Evolutionary conservation across 345 rosid species (phyloP), one percentile per base, ranked within the genome.

Genomic region (Kandelia obovata): DNA sequence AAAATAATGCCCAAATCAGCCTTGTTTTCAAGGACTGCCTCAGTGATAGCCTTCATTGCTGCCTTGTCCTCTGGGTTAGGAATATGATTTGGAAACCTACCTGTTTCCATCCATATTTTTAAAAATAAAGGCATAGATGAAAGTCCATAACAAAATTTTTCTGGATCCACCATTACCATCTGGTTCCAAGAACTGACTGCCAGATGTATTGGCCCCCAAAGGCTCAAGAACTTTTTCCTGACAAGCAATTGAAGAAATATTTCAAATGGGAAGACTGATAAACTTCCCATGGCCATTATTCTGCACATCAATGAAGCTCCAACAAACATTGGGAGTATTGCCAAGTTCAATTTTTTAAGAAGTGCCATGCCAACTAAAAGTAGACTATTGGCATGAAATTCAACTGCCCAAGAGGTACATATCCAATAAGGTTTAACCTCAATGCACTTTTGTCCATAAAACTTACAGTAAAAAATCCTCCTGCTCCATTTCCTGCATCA

Each of bases 401-500:
- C 17, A 43, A 43, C 49, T 13, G 49, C 17, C 15, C 15, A 15
- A 43, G 49, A 43, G 19, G 49, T 43, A 43, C 17, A 43, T 43
- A 3, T 43, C 49, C 3, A 15, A 43, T 43, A 13, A 43, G 49
- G 17, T 13, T 43, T 43, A 20, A 62, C 17, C 58, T 39, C 30
- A 63, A 39, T 16, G 51, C 16, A 19, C 6, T 53, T 10, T 52
- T 65, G 32, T 28, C 68, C 72, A 67, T 35, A 47, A 30, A 73
- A 83, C 98, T 90, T 80, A 92, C 98, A 9, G 97, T 90, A 66
- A 96, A 96, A 83, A 90, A 96, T 26, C 98, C 99, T 76, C 98
- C 98, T 39, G 98, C 96, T 77, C 99, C 99, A 83, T 95, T 92
- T 82, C 99, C 99, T 31, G 98, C 99, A 83, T 95, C 99, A 68